These are phyloP conservation scores for Neocucurbitaria cava DNA, from an alignment of 2,329 filamentous ascomycete species.

Conservation along the genomic window DNA sequence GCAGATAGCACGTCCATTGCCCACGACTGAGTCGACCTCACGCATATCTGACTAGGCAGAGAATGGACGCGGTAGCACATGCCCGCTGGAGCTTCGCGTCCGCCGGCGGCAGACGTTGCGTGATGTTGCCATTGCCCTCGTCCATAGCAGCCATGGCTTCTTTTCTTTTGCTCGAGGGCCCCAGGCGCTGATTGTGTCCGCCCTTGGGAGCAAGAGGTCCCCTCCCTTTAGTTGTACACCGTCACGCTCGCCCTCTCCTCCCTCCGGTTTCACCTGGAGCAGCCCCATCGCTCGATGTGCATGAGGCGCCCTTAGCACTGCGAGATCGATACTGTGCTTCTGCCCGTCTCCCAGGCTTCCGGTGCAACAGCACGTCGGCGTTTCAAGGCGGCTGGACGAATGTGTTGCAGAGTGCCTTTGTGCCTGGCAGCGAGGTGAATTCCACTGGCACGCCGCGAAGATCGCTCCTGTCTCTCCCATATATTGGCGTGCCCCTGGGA, in stretches of 20 bases:
- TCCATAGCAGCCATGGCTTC: conserved; percentile 30
- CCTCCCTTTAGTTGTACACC: conserved; percentile 49
- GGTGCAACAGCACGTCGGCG: conserved; percentile 48
- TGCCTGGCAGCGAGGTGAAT: conserved; percentile 48
- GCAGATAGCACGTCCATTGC: conserved; percentile 13
- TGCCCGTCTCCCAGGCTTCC: conserved; percentile 36
- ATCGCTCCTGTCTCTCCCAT: conserved; percentile 45
- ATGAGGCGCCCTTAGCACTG: conserved; percentile 48
- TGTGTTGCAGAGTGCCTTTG: conserved; percentile 49
- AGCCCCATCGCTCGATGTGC: conserved; percentile 47
- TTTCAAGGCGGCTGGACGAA: conserved; percentile 46
- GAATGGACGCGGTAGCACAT: conserved; percentile 7
- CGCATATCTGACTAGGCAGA: conserved; percentile 24
- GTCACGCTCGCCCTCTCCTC: conserved; percentile 39
- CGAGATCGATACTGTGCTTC: conserved; percentile 42
- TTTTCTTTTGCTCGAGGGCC: conserved; percentile 44
- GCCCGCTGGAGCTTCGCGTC: conserved; percentile 17
- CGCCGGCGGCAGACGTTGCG: conserved; percentile 24
- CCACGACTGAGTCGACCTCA: background rate
- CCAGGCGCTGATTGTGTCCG: conserved; percentile 39
- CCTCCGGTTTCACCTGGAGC: conserved; percentile 45
- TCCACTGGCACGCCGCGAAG: conserved; percentile 41
- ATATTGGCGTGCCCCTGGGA: conserved; percentile 50
- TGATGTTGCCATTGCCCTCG: conserved; percentile 28
- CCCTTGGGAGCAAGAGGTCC: conserved; percentile 35